Evolutionary conservation across 2,329 filamentous ascomycete species (phyloP).

Genomic region (Didymella pomorum): DNA sequence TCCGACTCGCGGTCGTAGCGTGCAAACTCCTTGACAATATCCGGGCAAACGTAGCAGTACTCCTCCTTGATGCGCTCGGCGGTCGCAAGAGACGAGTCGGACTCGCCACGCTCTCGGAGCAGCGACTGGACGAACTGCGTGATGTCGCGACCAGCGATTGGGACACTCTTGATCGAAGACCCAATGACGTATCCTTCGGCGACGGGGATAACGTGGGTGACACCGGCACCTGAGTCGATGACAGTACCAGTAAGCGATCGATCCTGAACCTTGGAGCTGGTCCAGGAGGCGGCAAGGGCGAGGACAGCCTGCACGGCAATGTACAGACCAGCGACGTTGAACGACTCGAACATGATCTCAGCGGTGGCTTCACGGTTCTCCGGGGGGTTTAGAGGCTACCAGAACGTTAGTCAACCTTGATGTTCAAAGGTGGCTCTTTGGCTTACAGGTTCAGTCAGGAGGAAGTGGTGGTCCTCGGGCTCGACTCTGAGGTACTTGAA

Average conservation of each 20-base stretch:
- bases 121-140: slow-evolving; percentile 98
- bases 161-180: slow-evolving; percentile 98
- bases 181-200: slow-evolving; percentile 99
- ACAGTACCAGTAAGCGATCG: slow-evolving; percentile 96
- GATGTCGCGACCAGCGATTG: slow-evolving; percentile 96
- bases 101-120: slow-evolving; percentile 92
- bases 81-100: slow-evolving; percentile 95
- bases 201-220: slow-evolving; percentile 98
- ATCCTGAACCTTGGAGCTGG: slow-evolving; percentile 96
- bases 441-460: slow-evolving; percentile 94
- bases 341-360: slow-evolving; percentile 99
- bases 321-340: slow-evolving; percentile 98
- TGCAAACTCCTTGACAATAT: slow-evolving; percentile 98
- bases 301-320: slow-evolving; percentile 98
- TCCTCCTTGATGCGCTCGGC: slow-evolving; percentile 99
- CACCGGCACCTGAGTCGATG: slow-evolving; percentile 97
- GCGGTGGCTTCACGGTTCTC: slow-evolving; percentile 99
- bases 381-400: slow-evolving; percentile 90
- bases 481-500: slow-evolving; percentile 99
- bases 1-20: slow-evolving; percentile 91
- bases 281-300: slow-evolving; percentile 96
- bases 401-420: slow-evolving; percentile 23
- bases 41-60: slow-evolving; percentile 97
- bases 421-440: slow-evolving; percentile 9
- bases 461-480: slow-evolving; percentile 98